phyloP scores from a whole-genome alignment of 768 basidiomycete genomes.

The Hygrocybe punicea region DNA sequence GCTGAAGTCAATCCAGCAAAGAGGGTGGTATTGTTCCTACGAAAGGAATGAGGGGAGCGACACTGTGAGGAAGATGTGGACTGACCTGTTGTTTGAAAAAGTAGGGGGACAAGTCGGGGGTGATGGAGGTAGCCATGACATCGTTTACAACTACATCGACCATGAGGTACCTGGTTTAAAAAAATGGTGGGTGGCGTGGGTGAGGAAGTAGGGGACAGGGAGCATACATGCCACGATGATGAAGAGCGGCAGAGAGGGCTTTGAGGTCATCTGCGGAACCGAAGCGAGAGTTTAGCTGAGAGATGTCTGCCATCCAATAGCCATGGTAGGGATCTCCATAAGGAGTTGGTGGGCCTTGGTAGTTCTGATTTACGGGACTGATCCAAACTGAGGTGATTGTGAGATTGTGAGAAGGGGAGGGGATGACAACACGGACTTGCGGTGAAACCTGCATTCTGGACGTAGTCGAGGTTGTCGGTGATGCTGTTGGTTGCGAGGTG shows the following conservation, averaged over 20 bases:
- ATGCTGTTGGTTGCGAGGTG: slow-evolving; percentile 38
- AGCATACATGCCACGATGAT: slow-evolving; percentile 65
- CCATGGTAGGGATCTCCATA: slow-evolving; percentile 87
- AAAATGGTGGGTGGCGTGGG: slow-evolving; percentile 1
- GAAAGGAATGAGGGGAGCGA: slow-evolving; percentile 10
- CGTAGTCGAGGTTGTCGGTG: slow-evolving; percentile 76
- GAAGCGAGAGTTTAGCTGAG: slow-evolving; percentile 58
- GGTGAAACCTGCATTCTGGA: slow-evolving; percentile 78
- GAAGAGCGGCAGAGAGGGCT: slow-evolving; percentile 56
- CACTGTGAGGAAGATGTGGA: background rate
- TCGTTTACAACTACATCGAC: slow-evolving; percentile 84
- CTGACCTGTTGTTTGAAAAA: slow-evolving; percentile 62
- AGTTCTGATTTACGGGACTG: slow-evolving; percentile 77
- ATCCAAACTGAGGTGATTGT: slow-evolving; percentile 63
- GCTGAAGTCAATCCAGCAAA: slow-evolving; percentile 68
- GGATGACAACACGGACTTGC: slow-evolving; percentile 45
- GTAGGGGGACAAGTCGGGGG: slow-evolving; percentile 62
- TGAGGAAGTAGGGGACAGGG: background rate
- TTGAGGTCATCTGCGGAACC: slow-evolving; percentile 66
- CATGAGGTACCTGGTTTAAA: slow-evolving; percentile 65
- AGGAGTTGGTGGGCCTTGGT: slow-evolving; percentile 60
- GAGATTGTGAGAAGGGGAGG: background rate
- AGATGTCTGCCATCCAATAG: slow-evolving; percentile 73
- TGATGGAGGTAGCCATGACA: slow-evolving; percentile 67
- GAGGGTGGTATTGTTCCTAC: slow-evolving; percentile 70